Percentiles rank a stretch among this genome's conserved stretches.
These are phyloP conservation scores for Pascua sp. DNA, from an alignment of 1,284 basidiomycete species.

Conservation along the genomic window DNA sequence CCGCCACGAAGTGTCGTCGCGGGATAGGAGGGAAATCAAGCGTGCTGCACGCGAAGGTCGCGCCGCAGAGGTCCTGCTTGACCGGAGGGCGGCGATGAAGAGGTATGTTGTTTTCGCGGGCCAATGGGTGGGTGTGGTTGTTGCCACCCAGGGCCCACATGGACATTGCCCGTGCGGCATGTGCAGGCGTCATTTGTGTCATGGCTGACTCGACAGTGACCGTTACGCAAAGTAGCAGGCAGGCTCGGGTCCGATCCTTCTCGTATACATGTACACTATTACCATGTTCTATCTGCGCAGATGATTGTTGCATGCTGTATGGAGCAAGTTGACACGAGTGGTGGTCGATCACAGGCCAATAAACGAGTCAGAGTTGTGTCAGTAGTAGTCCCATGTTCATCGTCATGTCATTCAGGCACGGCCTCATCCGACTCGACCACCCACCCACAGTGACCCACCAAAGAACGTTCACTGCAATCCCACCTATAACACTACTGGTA, in stretches of 20 bases:
- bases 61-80: conserved; percentile 80
- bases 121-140: too few species aligned
- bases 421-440: too few species aligned
- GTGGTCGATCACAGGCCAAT: background rate
- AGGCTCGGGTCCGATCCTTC: background rate
- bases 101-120: conserved; percentile 58
- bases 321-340: too few species aligned
- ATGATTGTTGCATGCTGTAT: background rate
- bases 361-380: background rate
- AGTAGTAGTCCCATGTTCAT: too few species aligned
- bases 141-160: too few species aligned
- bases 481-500: background rate
- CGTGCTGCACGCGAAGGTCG: conserved; percentile 81
- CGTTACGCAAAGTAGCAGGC: conserved; percentile 38
- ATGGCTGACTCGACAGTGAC: conserved; percentile 26
- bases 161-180: too few species aligned
- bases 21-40: conserved; percentile 67
- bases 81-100: conserved; percentile 84
- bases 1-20: conserved; percentile 58
- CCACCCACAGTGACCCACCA: too few species aligned
- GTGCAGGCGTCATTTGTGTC: too few species aligned
- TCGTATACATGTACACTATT: background rate
- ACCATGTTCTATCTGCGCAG: background rate
- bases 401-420: too few species aligned
- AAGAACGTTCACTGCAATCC: background rate